Percentiles rank a stretch among this genome's conserved stretches.
phyloP scores from a whole-genome alignment of 225 moss, liverwort and hornwort genomes.

The Climacium dendroides region DNA sequence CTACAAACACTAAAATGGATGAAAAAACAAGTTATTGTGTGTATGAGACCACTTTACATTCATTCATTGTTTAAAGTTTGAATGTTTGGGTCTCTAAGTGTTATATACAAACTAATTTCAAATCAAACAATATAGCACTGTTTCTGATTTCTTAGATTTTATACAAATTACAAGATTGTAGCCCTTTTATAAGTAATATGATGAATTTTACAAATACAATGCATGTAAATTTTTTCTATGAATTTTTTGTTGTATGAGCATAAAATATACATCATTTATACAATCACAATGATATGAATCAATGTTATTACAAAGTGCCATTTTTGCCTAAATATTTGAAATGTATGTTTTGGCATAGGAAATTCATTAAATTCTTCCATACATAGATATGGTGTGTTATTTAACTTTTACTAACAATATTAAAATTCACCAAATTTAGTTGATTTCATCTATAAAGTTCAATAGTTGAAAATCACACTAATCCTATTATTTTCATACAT shows the following conservation, averaged over 20 bases:
- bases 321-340: background rate
- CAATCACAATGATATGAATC: background rate
- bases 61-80: background rate
- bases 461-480: background rate
- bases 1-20: background rate
- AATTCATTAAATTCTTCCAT: background rate
- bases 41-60: background rate
- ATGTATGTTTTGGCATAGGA: background rate
- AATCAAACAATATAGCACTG: background rate
- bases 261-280: background rate
- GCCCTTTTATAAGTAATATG: background rate
- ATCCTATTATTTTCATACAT: background rate
- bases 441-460: background rate
- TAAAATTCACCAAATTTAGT: background rate
- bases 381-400: no score
- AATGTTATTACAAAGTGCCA: background rate
- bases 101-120: background rate
- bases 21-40: background rate
- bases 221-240: background rate
- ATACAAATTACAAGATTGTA: background rate
- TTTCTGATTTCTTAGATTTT: background rate
- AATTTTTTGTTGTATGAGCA: background rate
- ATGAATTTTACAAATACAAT: background rate
- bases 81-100: fast-evolving
- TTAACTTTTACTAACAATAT: background rate